Evolutionary conservation across 2,329 filamentous ascomycete genomes (phyloP), one percentile per base, ranked within the genome.

Genomic region (Cercospora sesami): DNA sequence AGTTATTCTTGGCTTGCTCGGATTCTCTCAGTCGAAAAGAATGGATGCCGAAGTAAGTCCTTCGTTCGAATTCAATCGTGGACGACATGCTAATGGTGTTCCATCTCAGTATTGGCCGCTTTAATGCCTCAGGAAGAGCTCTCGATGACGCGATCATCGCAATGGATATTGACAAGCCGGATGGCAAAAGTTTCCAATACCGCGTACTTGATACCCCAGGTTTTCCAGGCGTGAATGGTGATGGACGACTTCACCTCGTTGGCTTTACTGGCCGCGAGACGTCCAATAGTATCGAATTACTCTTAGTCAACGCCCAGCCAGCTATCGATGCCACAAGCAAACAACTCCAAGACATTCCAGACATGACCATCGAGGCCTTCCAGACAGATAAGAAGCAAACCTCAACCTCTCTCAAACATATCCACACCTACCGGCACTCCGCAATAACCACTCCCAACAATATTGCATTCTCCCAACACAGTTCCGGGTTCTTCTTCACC

Each of bases 1-100:
- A 73, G 60, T 62, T 73, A 6, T 73, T 73, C 45, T 61, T 73
- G 5, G 71, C 72, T 28, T 73, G 72, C 45, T 73, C 71, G 9
- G 65, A 70, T 39, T 53, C 69, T 10, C 21, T 58, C 10, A 45
- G 63, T 18, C 64, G 72, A 18, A 66, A 61, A 26, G 28, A 73
- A 23, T 73, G 72, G 72, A 65, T 70, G 63, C 72, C 72, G n/a
- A 72, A 72, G 70, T 71, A 42, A 55, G 65, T 59, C 14, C 1
- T 30, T 12, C 7, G 10, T 10, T 9, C 10, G 33, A 51, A 39
- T 0, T 39, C 9, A 26, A 28, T 28, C 8, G 18, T 10, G 10
- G 16, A 33, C 2, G 4, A 28, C 5, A 23, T 48, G 14, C 28
- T 51, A 1, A 39, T 28, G 39, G 3, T 42, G 10, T 26, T 31